A percentile compares a stretch with the other conserved stretches of the same genome.
phyloP scores from a whole-genome alignment of 108 stramenopile genomes.

The Nitzschia sp. region DNA sequence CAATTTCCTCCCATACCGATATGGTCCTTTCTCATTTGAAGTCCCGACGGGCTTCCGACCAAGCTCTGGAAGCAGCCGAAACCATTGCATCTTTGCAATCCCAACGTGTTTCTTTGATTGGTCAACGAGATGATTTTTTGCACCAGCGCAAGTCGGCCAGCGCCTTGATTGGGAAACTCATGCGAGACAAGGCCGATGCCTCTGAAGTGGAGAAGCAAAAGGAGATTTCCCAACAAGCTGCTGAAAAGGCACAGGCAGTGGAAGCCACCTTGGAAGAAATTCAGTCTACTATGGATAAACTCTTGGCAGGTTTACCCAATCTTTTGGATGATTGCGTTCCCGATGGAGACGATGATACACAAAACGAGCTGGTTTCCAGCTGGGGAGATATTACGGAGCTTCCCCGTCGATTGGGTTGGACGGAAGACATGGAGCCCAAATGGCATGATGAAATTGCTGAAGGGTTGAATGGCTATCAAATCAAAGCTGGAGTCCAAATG shows the following conservation, averaged over 20 bases:
- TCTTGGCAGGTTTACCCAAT: conserved; percentile 89
- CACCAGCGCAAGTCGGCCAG: conserved; percentile 72
- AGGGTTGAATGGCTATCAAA: conserved; percentile 79
- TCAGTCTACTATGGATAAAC: conserved; percentile 61
- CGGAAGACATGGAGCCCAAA: conserved; percentile 67
- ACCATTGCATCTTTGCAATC: conserved; percentile 50
- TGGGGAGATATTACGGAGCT: conserved; percentile 80
- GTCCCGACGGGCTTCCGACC: conserved; percentile 71
- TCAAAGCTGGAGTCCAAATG: conserved; percentile 87
- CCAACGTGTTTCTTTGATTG: conserved; percentile 64
- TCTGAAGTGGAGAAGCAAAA: conserved; percentile 61
- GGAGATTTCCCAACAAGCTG: conserved; percentile 45
- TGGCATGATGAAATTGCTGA: conserved; percentile 97
- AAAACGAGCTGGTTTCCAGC: conserved; percentile 74
- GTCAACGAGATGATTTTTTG: conserved; percentile 69
- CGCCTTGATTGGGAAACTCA: conserved; percentile 67
- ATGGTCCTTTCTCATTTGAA: conserved; percentile 75
- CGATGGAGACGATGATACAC: conserved; percentile 79
- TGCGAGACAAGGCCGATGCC: conserved; percentile 41
- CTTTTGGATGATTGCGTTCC: conserved; percentile 89
- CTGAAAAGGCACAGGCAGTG: conserved; percentile 53
- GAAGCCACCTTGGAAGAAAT: conserved; percentile 61
- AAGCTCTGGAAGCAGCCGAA: conserved; percentile 63
- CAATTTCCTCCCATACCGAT: conserved; percentile 60
- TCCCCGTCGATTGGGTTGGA: conserved; percentile 74